These are phyloP conservation scores for Chrysanthemum makinoi DNA, from an alignment of 129 eudicot species.

Conservation along the genomic window DNA sequence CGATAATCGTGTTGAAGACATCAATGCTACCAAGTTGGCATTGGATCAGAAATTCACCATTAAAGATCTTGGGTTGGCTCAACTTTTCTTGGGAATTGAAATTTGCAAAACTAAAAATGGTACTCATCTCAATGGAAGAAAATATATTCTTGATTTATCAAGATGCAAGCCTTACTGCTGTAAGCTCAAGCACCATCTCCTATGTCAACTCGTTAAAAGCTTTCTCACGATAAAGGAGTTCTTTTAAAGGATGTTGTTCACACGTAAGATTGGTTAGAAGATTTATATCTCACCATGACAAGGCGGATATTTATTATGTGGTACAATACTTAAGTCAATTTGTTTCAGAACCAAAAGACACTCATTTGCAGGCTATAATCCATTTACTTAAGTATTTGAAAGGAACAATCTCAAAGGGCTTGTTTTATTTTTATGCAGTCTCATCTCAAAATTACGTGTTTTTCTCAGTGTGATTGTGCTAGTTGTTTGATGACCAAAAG, in stretches of 20 bases:
- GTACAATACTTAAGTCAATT: constrained; percentile 5
- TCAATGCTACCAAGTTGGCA: neutral
- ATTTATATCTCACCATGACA: neutral
- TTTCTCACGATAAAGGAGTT: neutral
- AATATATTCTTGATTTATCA: neutral
- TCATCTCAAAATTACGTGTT: neutral
- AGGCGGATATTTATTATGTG: constrained; percentile 7
- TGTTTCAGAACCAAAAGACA: neutral
- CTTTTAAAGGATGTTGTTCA: neutral
- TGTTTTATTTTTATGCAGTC: neutral
- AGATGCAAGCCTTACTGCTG: neutral
- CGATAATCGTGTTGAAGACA: neutral
- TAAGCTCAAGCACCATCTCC: neutral
- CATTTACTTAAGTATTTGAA: neutral
- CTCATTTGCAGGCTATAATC: neutral
- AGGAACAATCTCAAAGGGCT: neutral
- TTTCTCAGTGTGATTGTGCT: neutral
- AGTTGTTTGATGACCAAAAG: no score
- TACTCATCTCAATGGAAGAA: neutral
- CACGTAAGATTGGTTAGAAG: neutral
- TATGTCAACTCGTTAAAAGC: neutral
- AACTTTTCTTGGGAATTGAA: neutral
- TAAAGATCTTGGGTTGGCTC: neutral
- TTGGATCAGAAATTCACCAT: neutral
- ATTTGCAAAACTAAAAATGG: neutral